Conservation (phyloP, 2,329 filamentous ascomycete genomes). For the Pestalotiopsis sp. region DNA sequence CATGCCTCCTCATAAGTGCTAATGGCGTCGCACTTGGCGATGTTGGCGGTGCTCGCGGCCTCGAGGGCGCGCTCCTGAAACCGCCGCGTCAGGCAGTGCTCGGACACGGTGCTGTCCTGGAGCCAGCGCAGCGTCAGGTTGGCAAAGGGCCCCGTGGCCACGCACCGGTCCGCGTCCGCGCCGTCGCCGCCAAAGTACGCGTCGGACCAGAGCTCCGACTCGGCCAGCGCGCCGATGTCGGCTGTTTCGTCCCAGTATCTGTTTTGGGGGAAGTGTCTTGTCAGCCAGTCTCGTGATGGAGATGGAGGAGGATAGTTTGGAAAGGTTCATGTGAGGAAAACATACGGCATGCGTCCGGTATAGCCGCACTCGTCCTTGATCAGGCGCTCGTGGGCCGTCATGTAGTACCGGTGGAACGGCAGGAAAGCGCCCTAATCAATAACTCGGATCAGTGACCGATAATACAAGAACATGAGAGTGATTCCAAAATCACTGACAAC, state of each 20-base stretch:
- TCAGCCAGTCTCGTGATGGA: background rate
- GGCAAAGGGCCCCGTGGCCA: background rate
- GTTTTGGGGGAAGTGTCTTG: background rate
- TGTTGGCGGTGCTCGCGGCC: background rate
- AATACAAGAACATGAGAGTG: no score
- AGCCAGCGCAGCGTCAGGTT: constrained; percentile 7
- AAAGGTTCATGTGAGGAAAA: background rate
- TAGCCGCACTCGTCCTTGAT: constrained; percentile 22
- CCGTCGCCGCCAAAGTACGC: constrained; percentile 9
- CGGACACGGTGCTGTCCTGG: background rate
- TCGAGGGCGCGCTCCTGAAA: background rate
- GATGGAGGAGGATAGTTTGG: background rate
- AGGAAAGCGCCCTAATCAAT: constrained; percentile 21
- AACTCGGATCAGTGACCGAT: no score
- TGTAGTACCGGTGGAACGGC: constrained; percentile 21
- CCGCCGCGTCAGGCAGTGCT: constrained; percentile 7
- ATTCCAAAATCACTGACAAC: constrained; percentile 14
- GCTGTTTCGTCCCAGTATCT: constrained; percentile 8
- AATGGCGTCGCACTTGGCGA: background rate
- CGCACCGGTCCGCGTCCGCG: background rate
- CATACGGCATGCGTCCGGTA: constrained; percentile 19
- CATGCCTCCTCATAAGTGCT: background rate
- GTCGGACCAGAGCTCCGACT: background rate
- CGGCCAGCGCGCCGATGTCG: background rate
- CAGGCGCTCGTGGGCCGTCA: constrained; percentile 16